Conservation (phyloP, 805 yeast species). For the Pichia phayaonensis region DNA sequence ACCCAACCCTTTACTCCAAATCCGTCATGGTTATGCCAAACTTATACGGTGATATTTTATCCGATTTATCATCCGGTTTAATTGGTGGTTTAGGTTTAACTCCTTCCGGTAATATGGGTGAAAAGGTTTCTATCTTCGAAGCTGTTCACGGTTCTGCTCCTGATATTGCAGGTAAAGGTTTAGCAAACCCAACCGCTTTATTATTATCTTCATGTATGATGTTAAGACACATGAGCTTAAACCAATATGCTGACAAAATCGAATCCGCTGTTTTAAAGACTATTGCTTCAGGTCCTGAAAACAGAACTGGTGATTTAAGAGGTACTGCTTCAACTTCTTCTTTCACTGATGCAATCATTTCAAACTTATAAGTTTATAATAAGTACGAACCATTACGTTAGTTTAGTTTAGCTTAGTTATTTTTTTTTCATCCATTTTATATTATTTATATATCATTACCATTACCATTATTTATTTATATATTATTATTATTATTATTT, state of each 20-base stretch:
- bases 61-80: conserved; percentile 94
- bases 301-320: conserved; percentile 94
- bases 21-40: conserved; percentile 97
- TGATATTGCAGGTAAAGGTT: conserved; percentile 97
- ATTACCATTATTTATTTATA: background rate
- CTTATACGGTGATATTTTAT: conserved; percentile 98
- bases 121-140: conserved; percentile 94
- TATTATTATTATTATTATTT: conserved; percentile 1
- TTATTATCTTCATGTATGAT: conserved; percentile 95
- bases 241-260: conserved; percentile 72
- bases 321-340: conserved; percentile 85
- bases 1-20: conserved; percentile 81
- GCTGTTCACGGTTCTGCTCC: conserved; percentile 99
- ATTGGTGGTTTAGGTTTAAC: conserved; percentile 99
- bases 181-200: conserved; percentile 98
- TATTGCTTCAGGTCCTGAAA: conserved; percentile 91
- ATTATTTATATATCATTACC: background rate
- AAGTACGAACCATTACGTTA: no score
- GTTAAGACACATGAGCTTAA: conserved; percentile 97
- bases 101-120: conserved; percentile 99
- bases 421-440: no score
- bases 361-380: conserved; percentile 59
- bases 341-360: conserved; percentile 88
- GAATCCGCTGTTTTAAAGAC: conserved; percentile 83
- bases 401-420: no score